Conservation (phyloP, 176 grass and related monocot species). For the Bonia amplexicaulis region DNA sequence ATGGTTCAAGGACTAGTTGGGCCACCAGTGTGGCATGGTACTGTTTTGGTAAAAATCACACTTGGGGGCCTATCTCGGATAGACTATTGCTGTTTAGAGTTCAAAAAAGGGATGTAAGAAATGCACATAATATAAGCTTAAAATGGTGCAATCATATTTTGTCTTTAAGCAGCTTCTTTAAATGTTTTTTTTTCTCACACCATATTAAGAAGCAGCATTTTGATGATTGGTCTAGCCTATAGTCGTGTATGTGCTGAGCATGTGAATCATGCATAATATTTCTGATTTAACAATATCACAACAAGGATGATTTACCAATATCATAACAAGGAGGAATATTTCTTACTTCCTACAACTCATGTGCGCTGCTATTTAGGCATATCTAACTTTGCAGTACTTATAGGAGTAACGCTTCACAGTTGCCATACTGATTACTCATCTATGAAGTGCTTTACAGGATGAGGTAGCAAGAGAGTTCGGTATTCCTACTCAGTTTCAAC, state of each 20-base stretch:
- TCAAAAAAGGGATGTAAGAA: neutral
- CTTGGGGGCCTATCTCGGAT: neutral
- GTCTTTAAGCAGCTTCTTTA: neutral
- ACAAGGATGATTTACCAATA: neutral
- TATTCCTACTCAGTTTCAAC: constrained; percentile 77
- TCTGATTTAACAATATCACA: neutral
- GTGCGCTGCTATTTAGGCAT: neutral
- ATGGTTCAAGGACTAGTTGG: constrained; percentile 11
- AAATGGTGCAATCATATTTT: neutral
- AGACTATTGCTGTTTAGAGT: neutral
- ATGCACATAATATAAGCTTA: neutral
- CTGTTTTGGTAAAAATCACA: constrained; percentile 4
- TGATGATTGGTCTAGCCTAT: constrained; percentile 14
- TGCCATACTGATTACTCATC: constrained; percentile 41
- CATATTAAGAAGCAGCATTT: neutral
- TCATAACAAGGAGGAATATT: neutral
- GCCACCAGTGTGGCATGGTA: neutral
- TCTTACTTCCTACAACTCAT: constrained; percentile 8
- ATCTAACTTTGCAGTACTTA: neutral
- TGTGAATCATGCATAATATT: constrained; percentile 15
- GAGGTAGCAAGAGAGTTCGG: constrained; percentile 94
- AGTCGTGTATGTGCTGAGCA: neutral
- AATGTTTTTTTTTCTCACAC: neutral
- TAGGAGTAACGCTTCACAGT: constrained; percentile 1
- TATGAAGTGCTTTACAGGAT: constrained; percentile 84